Percentiles rank a stretch among this genome's conserved stretches.
Conservation (phyloP, 768 basidiomycete genomes). For the Suillus brevipes region DNA sequence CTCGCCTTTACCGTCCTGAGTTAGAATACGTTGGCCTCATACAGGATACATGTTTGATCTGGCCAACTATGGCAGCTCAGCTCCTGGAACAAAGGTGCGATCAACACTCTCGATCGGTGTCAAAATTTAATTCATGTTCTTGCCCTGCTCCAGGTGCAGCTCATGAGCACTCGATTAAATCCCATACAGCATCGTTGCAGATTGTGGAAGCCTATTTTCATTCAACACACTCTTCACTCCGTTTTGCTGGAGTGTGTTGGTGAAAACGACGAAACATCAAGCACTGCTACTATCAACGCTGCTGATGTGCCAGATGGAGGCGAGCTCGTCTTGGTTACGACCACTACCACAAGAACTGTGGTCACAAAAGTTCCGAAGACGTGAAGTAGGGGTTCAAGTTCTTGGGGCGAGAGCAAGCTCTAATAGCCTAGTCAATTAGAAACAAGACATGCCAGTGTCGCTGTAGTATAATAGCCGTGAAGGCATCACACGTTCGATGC, state of each 20-base stretch:
- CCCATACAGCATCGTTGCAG: background rate
- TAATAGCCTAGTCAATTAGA: background rate
- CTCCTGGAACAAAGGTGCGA: constrained; percentile 31
- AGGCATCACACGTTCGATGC: too few relatives aligned
- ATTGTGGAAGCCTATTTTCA: background rate
- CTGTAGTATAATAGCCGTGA: too few relatives aligned
- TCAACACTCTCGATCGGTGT: background rate
- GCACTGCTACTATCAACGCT: background rate
- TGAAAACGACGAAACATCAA: background rate
- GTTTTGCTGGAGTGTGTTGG: background rate
- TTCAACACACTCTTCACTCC: background rate
- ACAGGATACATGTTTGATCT: constrained; percentile 29
- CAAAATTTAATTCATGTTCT: background rate
- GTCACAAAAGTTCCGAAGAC: background rate
- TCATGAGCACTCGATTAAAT: background rate
- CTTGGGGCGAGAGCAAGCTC: background rate
- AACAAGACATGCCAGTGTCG: too few relatives aligned
- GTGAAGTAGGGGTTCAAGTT: background rate
- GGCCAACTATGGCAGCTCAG: constrained; percentile 23
- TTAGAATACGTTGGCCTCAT: constrained; percentile 32
- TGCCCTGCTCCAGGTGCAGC: background rate
- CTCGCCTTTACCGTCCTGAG: background rate
- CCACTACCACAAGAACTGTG: background rate
- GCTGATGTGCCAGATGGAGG: background rate
- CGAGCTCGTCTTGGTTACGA: background rate